Evolutionary conservation across 2,329 filamentous ascomycete species (phyloP), one percentile per base, ranked within the genome.

Genomic region (Colletotrichum sp.): DNA sequence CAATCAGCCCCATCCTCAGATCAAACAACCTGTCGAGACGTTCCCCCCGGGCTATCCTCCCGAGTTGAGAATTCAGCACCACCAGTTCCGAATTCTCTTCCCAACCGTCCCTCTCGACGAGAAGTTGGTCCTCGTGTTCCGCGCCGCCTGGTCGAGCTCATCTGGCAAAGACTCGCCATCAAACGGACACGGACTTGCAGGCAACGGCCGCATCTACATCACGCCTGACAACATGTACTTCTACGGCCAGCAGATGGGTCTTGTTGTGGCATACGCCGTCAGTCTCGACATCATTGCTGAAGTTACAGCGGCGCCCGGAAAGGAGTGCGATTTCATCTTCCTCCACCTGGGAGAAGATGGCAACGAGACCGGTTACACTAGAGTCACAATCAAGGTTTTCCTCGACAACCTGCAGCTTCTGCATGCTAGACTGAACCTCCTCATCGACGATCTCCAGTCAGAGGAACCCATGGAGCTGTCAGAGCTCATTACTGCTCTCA

Each of bases 61-160:
- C 2, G 94, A 96, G 77, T 87, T 98, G 16, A 94, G 90, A 79
- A 93, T 94, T 5, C 97, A 99, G 82, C 95, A 98, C 81, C 94
- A 96, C 4, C 97, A 98, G 81, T 99, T 99, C 82, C 91, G 96
- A 9, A 92, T 98, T 70, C 88, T 99, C 1, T 99, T 99, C 84
- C 96, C 96, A 0, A 91, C 92, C 76, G 94, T 95, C 1, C 90
- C 93, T 5, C 87, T 91, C 34, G 91, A 94, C 21, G 96, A 98
- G 81, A 95, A 95, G 82, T 88, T 98, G 9, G 93, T 98, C 4
- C 89, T 98, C 65, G 97, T 99, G 3, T 98, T 98, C 86, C 92
- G 96, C 61, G 96, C 96, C 18, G 95, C 95, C 1, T 99, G 97
- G 95, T 87, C 86, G 56, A 91, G 89, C 77, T 87, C 88, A 21